These are phyloP conservation scores for Fistulifera pelliculosa DNA, from an alignment of 108 stramenopile genomes.

Conservation along the genomic window DNA sequence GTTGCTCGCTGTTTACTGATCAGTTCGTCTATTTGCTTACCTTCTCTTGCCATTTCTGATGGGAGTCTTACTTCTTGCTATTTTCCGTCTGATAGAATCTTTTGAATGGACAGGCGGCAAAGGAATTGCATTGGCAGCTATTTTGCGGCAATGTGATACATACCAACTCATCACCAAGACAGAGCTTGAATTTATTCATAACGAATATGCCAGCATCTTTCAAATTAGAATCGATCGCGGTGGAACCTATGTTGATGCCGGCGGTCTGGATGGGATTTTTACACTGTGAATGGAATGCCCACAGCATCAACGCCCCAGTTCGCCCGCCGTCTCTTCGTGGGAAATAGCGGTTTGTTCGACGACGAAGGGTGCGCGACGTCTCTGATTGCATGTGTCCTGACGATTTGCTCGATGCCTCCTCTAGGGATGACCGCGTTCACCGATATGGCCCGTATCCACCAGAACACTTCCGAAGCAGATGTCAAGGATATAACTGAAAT, in stretches of 20 bases:
- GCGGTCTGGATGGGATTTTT: slow-evolving; percentile 27
- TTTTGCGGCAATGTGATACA: slow-evolving; percentile 21
- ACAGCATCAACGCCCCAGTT: slow-evolving; percentile 11
- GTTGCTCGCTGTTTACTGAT: slow-evolving; percentile 38
- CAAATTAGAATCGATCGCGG: slow-evolving; percentile 12
- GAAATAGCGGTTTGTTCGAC: slow-evolving; percentile 16
- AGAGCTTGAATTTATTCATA: slow-evolving; percentile 24
- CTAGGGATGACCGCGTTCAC: slow-evolving; percentile 16
- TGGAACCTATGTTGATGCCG: slow-evolving; percentile 6
- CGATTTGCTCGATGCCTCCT: slow-evolving; percentile 18
- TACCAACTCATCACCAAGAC: slow-evolving; percentile 19
- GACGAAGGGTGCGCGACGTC: slow-evolving; percentile 15
- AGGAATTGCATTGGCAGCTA: slow-evolving; percentile 32
- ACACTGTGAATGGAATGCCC: slow-evolving; percentile 20
- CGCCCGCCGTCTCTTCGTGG: slow-evolving; percentile 15
- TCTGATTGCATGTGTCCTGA: slow-evolving; percentile 15
- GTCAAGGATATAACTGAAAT: slow-evolving; percentile 10
- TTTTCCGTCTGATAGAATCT: slow-evolving; percentile 33
- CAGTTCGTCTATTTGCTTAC: slow-evolving; percentile 31
- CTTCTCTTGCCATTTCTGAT: slow-evolving; percentile 25
- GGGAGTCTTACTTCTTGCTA: slow-evolving; percentile 29
- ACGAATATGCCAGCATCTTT: slow-evolving; percentile 21
- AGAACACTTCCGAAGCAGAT: slow-evolving; percentile 4
- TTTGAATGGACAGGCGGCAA: slow-evolving; percentile 60
- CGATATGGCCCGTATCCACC: slow-evolving; percentile 11